These are phyloP conservation scores for Linderina pennispora DNA, from an alignment of 192 early-diverging fungal genomes.

Conservation along the genomic window DNA sequence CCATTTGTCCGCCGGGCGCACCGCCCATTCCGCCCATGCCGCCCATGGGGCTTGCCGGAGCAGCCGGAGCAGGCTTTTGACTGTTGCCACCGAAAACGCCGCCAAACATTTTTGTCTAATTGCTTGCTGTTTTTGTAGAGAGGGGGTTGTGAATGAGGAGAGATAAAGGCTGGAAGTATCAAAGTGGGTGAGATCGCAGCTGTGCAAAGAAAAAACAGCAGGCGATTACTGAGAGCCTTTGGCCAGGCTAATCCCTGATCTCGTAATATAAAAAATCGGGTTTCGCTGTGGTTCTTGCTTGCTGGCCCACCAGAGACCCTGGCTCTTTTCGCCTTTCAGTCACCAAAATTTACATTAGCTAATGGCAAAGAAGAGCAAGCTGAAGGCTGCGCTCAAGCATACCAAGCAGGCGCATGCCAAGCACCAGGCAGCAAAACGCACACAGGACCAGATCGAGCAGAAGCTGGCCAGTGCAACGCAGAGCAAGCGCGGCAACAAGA, in stretches of 20 bases:
- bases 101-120: constrained; percentile 30
- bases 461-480: constrained; percentile 7
- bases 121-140: not conserved
- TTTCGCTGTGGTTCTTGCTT: constrained; percentile 1
- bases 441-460: constrained; percentile 1
- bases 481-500: constrained; percentile 1
- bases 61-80: constrained; percentile 9
- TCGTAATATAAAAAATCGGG: not conserved
- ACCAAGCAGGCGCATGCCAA: constrained; percentile 12
- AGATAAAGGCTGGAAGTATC: no score
- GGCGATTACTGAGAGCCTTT: no score
- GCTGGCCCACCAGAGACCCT: not conserved
- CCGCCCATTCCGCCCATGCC: constrained; percentile 17
- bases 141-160: not conserved
- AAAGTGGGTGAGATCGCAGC: no score
- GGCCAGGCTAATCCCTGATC: no score
- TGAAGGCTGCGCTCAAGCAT: constrained; percentile 6
- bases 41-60: no score
- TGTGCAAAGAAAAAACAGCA: no score
- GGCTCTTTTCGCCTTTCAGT: not conserved
- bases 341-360: constrained; percentile 1
- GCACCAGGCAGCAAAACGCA: not conserved
- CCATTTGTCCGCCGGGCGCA: constrained; percentile 26
- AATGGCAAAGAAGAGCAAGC: constrained; percentile 10
- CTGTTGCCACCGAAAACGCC: constrained; percentile 33